These are phyloP conservation scores for Populus trichocarpa DNA, from an alignment of 441 rosid genomes.

Conservation along the genomic window DNA sequence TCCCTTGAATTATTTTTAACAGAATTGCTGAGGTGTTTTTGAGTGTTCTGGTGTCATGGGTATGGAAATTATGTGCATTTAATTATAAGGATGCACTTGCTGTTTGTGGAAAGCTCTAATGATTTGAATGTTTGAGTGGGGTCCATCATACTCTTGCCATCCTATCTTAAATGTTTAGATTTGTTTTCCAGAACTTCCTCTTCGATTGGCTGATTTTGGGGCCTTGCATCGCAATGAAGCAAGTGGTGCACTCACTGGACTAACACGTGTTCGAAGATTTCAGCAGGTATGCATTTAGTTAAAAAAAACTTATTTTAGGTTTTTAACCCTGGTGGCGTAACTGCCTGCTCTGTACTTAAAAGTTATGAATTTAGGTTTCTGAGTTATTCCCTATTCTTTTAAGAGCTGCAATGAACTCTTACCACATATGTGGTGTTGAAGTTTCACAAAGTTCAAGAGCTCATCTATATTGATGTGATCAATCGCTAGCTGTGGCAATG, in stretches of 20 bases:
- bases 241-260: conserved; percentile 97
- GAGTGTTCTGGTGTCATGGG: neutral
- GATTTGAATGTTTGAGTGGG: neutral
- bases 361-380: neutral
- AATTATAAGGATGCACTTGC: neutral
- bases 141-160: too few species aligned
- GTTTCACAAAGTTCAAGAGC: neutral
- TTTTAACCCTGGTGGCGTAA: neutral
- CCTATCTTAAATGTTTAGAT: neutral
- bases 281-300: conserved; percentile 63
- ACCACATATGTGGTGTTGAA: neutral
- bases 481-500: neutral
- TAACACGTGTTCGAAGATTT: conserved; percentile 97
- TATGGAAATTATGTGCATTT: neutral
- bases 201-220: conserved; percentile 95
- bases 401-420: neutral
- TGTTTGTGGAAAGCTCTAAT: neutral
- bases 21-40: neutral
- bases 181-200: conserved; percentile 74
- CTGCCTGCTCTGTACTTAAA: neutral
- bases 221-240: conserved; percentile 98
- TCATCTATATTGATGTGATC: neutral
- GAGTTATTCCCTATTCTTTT: neutral
- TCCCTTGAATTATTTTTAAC: neutral
- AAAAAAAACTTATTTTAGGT: neutral